These are phyloP conservation scores for Proliferodiscus dingleyae DNA, from an alignment of 2,329 filamentous ascomycete species.

Conservation along the genomic window DNA sequence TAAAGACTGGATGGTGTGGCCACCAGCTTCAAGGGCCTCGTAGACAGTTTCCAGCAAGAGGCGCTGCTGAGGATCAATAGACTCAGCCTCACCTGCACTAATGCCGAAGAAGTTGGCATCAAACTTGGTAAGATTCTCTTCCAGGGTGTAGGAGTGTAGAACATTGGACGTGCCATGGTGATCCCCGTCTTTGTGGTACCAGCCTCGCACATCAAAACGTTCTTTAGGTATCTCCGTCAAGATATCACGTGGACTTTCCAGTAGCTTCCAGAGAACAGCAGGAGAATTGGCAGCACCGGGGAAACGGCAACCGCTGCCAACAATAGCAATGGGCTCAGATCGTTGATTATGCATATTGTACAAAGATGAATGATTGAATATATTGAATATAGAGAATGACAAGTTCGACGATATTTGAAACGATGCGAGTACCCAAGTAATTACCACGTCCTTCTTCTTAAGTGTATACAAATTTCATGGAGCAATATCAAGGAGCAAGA, in stretches of 20 bases:
- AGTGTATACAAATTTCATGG: conserved; percentile 6
- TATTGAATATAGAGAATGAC: not conserved
- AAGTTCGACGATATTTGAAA: not conserved
- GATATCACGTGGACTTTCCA: conserved; percentile 39
- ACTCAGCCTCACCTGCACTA: conserved; percentile 16
- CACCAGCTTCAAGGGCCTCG: conserved; percentile 21
- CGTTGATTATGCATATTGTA: conserved; percentile 7
- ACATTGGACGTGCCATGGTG: conserved; percentile 21
- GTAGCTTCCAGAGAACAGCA: conserved; percentile 43
- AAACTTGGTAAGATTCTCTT: conserved; percentile 31
- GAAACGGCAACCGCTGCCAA: conserved; percentile 35
- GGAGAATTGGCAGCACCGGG: conserved; percentile 37
- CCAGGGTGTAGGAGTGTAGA: conserved; percentile 27
- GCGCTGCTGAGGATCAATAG: conserved; percentile 18
- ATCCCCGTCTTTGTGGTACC: conserved; percentile 46
- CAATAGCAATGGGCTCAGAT: conserved; percentile 25
- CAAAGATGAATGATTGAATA: conserved; percentile 6
- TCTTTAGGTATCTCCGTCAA: conserved; percentile 36
- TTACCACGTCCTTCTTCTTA: conserved; percentile 7
- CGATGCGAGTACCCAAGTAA: conserved; percentile 1
- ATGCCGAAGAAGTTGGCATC: conserved; percentile 33
- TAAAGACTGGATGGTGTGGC: conserved; percentile 14
- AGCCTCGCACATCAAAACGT: conserved; percentile 45
- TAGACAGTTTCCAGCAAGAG: conserved; percentile 20
- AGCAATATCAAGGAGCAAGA: conserved; percentile 7